phyloP scores from a whole-genome alignment of 179 eudicot genomes.

The Silene coronaria region DNA sequence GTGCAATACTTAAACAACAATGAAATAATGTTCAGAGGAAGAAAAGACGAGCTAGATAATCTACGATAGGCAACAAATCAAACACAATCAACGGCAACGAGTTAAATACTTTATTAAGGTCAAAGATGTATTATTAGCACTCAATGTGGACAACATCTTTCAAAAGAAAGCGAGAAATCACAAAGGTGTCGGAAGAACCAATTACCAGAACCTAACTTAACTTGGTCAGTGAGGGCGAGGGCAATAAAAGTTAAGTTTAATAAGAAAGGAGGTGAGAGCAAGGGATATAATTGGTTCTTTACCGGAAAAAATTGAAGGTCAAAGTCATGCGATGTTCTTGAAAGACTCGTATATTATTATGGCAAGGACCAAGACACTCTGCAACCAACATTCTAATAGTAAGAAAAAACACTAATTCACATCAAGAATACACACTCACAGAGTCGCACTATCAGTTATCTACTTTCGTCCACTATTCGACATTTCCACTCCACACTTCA shows the following conservation, averaged over 20 bases:
- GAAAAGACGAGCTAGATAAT: background rate
- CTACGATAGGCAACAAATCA: background rate
- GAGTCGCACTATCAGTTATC: background rate
- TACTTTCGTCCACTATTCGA: background rate
- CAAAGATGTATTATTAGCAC: no score
- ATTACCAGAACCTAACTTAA: no score
- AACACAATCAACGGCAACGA: background rate
- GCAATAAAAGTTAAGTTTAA: no score
- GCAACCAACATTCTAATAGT: slow-evolving; percentile 17
- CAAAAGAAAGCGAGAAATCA: no score
- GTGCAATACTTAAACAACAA: background rate
- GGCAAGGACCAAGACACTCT: slow-evolving; percentile 17
- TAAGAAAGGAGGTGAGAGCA: background rate
- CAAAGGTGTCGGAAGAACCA: background rate
- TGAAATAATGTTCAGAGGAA: no score
- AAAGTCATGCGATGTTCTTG: slow-evolving; percentile 24
- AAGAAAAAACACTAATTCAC: background rate
- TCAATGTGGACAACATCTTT: background rate
- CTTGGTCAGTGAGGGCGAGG: no score
- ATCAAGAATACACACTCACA: background rate
- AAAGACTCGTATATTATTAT: slow-evolving; percentile 11
- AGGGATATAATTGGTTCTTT: slow-evolving; percentile 10
- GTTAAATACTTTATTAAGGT: no score
- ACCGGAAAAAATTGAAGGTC: slow-evolving; percentile 19
- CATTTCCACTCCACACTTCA: background rate